Evolutionary conservation across 2,329 filamentous ascomycete genomes (phyloP), one percentile per base, ranked within the genome.

Genomic region (Cladosporium sp.): DNA sequence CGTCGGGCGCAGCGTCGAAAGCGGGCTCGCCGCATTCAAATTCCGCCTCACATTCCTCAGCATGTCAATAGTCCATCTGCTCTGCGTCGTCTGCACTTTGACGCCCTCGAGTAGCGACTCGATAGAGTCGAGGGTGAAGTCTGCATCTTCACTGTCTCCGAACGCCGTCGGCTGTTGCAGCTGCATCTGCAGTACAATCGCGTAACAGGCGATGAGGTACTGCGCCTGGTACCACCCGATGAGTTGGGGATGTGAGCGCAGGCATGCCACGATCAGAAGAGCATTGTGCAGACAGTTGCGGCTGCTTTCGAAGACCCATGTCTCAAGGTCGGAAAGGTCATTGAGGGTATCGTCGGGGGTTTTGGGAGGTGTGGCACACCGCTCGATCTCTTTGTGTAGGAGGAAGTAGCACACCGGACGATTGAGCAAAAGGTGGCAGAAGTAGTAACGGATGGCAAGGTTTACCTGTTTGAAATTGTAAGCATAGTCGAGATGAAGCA

Each of bases 241-340:
- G 18, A 60, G 55, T 21, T 65, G 64, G 1, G 64, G 64, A 24
- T 65, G 64, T 21, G 64, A 65, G 21, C 64, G 64, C 11, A 65
- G 32, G 26, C 64, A 65, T 15, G 57, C 64, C 32, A 65, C 64
- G 14, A 60, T 65, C 4, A 65, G 47, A 21, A 65, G 64, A 11
- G 64, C 64, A 30, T 65, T 65, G 47, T 65, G 64, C 4, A 65
- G 57, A 34, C 64, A 65, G 44, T 59, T 65, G 30, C 64, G 64
- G 47, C 64, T 65, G 55, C 64, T 59, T 54, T 65, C 64, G 18
- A 65, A 65, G 44, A 65, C 64, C 64, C 64, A 65, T n/a, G 58
- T 65, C 18, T 65, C 64, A 14, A 65, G 34, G 24, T 60, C 64
- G 5, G 55, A 52, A 8, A 65, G 64, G 34, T 65, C 64, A 21